Evolutionary conservation across 192 early-diverging fungal species (phyloP).

Genomic region (Podila epicladia): DNA sequence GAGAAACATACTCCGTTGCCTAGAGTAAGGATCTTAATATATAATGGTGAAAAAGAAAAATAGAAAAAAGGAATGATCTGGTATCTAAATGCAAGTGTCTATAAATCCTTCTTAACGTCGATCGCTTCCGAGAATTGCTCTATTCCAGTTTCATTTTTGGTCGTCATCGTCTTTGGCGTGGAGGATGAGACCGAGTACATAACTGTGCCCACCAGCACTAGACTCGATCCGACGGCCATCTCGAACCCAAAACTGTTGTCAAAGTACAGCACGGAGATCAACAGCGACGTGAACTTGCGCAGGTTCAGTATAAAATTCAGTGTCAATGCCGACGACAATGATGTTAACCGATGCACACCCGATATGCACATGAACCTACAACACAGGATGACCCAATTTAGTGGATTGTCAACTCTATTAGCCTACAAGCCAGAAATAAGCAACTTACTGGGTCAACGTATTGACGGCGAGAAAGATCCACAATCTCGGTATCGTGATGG

Average conservation of each 20-base stretch:
- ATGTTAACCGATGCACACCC: constrained; percentile 84
- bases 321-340: constrained; percentile 81
- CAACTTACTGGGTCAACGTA: constrained; percentile 80
- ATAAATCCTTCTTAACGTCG: no score
- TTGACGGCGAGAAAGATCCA: constrained; percentile 82
- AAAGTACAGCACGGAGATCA: constrained; percentile 84
- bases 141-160: background rate
- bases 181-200: constrained; percentile 68
- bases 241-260: constrained; percentile 75
- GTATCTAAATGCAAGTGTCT: no score
- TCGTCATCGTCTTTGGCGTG: background rate
- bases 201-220: constrained; percentile 85
- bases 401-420: no score
- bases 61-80: no score
- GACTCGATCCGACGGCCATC: constrained; percentile 71
- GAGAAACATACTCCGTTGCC: no score
- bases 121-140: no score
- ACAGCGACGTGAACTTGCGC: constrained; percentile 84
- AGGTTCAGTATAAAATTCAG: constrained; percentile 88
- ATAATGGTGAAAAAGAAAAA: no score
- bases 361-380: constrained; percentile 84
- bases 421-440: no score
- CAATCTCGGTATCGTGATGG: constrained; percentile 63
- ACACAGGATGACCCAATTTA: no score
- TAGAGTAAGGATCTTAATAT: no score